Conservation (phyloP, 2,329 filamentous ascomycete species). For the Sclerotinia glacialis region DNA sequence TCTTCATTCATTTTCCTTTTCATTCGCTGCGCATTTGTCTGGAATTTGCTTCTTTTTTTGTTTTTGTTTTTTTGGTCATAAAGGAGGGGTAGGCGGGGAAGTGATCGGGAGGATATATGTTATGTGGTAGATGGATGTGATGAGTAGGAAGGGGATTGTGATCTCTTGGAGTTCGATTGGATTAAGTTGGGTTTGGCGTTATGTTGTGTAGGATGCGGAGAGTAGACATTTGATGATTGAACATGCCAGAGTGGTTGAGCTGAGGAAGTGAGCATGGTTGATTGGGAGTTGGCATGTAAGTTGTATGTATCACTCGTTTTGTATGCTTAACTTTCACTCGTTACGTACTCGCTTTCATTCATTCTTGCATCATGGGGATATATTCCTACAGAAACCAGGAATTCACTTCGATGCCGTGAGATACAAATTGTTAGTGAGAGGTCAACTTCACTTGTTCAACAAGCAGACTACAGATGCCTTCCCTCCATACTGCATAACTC, state of each 20-base stretch:
- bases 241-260: neutral
- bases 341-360: too few species aligned
- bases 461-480: neutral
- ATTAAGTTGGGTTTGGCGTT: neutral
- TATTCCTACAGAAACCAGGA: too few species aligned
- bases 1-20: too few species aligned
- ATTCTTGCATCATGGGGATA: neutral
- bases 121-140: too few species aligned
- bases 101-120: too few species aligned
- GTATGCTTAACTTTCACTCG: too few species aligned
- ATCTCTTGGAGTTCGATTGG: neutral
- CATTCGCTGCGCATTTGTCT: too few species aligned
- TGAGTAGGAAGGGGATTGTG: too few species aligned
- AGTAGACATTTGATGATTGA: too few species aligned
- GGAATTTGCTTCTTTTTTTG: too few species aligned
- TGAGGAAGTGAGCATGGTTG: accelerated
- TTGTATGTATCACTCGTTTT: neutral
- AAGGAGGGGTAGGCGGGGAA: too few species aligned
- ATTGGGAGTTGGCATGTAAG: neutral
- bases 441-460: neutral
- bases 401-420: neutral
- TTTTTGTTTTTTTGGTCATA: too few species aligned
- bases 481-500: neutral
- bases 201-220: neutral
- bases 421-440: neutral